Evolutionary conservation across 2,329 filamentous ascomycete genomes (phyloP).

Genomic region (Curvularia lunata): DNA sequence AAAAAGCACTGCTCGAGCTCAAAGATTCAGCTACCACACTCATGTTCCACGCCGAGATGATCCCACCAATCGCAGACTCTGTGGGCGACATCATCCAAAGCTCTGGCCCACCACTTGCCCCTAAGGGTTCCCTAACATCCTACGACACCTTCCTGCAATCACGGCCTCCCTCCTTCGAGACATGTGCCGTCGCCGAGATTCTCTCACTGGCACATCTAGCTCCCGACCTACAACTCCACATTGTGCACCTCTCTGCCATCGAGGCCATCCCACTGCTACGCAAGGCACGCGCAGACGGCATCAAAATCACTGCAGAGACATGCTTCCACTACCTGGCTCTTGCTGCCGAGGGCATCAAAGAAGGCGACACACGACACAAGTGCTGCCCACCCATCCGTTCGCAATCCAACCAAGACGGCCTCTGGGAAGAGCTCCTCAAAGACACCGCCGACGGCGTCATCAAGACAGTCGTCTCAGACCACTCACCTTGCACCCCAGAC

Average conservation of each 20-base stretch:
- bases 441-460: constrained; percentile 73
- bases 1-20: constrained; percentile 78
- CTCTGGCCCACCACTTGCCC: constrained; percentile 72
- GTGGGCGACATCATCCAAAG: constrained; percentile 77
- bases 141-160: constrained; percentile 94
- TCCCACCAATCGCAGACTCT: constrained; percentile 81
- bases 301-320: constrained; percentile 91
- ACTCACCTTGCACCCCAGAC: constrained; percentile 94
- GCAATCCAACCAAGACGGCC: constrained; percentile 77
- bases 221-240: constrained; percentile 84
- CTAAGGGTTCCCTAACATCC: constrained; percentile 72
- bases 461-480: constrained; percentile 89
- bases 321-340: constrained; percentile 95
- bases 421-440: constrained; percentile 79
- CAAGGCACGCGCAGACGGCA: constrained; percentile 71
- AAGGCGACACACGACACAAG: constrained; percentile 91
- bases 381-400: constrained; percentile 92
- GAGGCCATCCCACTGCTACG: constrained; percentile 84
- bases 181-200: constrained; percentile 86
- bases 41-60: constrained; percentile 99
- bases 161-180: constrained; percentile 87
- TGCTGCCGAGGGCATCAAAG: constrained; percentile 78
- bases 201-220: constrained; percentile 80
- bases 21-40: constrained; percentile 84
- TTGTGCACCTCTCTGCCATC: constrained; percentile 90